These are phyloP conservation scores for Penicillium sp. DNA, from an alignment of 2,329 filamentous ascomycete genomes.

Conservation along the genomic window DNA sequence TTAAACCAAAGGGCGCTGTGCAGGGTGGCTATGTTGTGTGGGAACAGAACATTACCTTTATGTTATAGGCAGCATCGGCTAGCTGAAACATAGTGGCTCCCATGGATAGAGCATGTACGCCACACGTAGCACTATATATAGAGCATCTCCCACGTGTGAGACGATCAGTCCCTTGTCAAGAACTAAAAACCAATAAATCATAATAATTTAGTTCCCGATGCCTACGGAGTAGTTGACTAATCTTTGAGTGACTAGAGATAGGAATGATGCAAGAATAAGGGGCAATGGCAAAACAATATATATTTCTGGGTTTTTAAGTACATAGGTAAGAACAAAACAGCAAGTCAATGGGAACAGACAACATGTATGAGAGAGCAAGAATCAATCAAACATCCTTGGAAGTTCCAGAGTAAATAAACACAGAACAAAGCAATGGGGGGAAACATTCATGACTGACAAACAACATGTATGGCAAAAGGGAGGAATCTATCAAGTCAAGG, in stretches of 20 bases:
- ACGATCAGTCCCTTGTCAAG: not conserved
- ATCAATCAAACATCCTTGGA: not conserved
- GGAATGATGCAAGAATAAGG: not conserved
- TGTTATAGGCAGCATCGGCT: not conserved
- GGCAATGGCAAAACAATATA: not conserved
- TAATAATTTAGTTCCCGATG: not conserved
- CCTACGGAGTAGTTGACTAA: not conserved
- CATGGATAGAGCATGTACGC: too few relatives aligned
- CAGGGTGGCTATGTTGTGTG: not conserved
- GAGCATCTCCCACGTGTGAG: not conserved
- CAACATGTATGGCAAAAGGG: too few relatives aligned
- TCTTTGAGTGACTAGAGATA: not conserved
- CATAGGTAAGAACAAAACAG: not conserved
- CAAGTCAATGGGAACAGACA: not conserved
- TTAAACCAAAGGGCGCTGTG: too few relatives aligned
- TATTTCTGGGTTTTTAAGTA: too few relatives aligned
- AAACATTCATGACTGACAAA: too few relatives aligned
- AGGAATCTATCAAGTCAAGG: too few relatives aligned
- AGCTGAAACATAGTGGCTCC: not conserved
- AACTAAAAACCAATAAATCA: not conserved
- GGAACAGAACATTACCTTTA: not conserved
- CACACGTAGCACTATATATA: not conserved
- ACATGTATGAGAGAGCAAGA: not conserved
- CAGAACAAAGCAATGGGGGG: too few relatives aligned
- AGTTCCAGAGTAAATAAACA: too few relatives aligned